Evolutionary conservation across 139 green algal species (phyloP).

Genomic region (Tetradesmus obliquus): DNA sequence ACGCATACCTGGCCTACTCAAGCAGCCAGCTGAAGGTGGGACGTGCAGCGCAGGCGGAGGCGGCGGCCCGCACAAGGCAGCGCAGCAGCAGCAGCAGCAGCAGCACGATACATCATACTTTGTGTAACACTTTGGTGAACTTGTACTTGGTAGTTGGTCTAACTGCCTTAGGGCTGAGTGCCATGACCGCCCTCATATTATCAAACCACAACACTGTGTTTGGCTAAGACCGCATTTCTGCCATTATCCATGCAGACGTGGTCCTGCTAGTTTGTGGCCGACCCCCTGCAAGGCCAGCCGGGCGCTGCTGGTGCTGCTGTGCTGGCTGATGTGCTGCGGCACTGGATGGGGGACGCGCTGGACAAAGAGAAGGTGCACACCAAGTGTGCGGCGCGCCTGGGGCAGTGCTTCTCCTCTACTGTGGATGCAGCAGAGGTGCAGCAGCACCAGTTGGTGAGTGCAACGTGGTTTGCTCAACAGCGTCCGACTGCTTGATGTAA

Average conservation of each 20-base stretch:
- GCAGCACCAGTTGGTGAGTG: conserved; percentile 9
- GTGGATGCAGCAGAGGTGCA: conserved; percentile 32
- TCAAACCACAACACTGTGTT: too few relatives aligned
- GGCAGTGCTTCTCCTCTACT: conserved; percentile 66
- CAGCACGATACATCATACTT: too few relatives aligned
- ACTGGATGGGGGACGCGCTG: conserved; percentile 54
- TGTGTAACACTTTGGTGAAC: too few relatives aligned
- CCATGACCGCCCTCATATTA: too few relatives aligned
- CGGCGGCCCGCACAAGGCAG: too few relatives aligned
- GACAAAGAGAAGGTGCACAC: conserved; percentile 27
- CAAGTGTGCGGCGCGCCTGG: conserved; percentile 63
- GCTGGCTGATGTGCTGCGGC: conserved; percentile 40
- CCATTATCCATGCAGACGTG: background rate
- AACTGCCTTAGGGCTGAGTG: too few relatives aligned
- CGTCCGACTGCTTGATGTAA: too few relatives aligned
- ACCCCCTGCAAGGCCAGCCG: background rate
- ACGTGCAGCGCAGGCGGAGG: too few relatives aligned
- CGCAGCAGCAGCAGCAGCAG: too few relatives aligned
- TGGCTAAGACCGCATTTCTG: too few relatives aligned
- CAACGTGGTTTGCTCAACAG: background rate
- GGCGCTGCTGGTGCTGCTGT: background rate
- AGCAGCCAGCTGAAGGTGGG: conserved; percentile 52
- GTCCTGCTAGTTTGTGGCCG: conserved; percentile 37
- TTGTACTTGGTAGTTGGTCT: too few relatives aligned
- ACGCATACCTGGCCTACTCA: conserved; percentile 51